phyloP scores from a whole-genome alignment of 2,329 filamentous ascomycete species.

The Aureobasidium uvarum region DNA sequence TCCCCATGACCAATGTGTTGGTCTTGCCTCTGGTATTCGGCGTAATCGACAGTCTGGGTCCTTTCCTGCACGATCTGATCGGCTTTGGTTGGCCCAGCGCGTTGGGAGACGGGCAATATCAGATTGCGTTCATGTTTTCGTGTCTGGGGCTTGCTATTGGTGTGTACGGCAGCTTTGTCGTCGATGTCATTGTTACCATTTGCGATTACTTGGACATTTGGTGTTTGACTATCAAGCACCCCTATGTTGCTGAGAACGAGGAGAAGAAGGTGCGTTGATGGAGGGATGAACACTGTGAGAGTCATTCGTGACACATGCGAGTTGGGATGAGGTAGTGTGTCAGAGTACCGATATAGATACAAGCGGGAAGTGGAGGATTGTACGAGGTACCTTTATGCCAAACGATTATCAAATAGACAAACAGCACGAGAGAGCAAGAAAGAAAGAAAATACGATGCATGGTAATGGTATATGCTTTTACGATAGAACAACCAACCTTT shows the following conservation, averaged over 20 bases:
- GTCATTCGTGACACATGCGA: neutral
- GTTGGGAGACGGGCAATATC: slow-evolving; percentile 69
- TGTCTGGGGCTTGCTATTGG: slow-evolving; percentile 82
- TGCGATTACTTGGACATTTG: slow-evolving; percentile 98
- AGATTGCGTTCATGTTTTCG: slow-evolving; percentile 86
- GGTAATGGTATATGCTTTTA: slow-evolving; percentile 24
- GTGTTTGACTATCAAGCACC: slow-evolving; percentile 96
- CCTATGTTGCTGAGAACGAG: slow-evolving; percentile 39
- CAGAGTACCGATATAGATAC: neutral
- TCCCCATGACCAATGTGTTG: slow-evolving; percentile 88
- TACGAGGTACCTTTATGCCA: neutral
- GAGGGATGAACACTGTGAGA: neutral
- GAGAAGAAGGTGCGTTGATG: slow-evolving; percentile 12
- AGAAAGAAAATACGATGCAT: slow-evolving; percentile 6
- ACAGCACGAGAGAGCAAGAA: neutral
- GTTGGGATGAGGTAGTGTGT: neutral
- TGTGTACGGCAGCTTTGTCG: slow-evolving; percentile 96
- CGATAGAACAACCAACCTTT: slow-evolving; percentile 15
- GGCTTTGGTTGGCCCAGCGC: slow-evolving; percentile 71
- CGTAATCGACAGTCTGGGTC: slow-evolving; percentile 77
- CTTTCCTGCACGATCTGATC: slow-evolving; percentile 54
- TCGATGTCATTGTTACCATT: slow-evolving; percentile 95
- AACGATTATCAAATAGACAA: neutral
- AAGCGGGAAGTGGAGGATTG: neutral
- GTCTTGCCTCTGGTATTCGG: slow-evolving; percentile 73